Conservation (phyloP, 805 yeast species). For the Kuraishia ogatae region DNA sequence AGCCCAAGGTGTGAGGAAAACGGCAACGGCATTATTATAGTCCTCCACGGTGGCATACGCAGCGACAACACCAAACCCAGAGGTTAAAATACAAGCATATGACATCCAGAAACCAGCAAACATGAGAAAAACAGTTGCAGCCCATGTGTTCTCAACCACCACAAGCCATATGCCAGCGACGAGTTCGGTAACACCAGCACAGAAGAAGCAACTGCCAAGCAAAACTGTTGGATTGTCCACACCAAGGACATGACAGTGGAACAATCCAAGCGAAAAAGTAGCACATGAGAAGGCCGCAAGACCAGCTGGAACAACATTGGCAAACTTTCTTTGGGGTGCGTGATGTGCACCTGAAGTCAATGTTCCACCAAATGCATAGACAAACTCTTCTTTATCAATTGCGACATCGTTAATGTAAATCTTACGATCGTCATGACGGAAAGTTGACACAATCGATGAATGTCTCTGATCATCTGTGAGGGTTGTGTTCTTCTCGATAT, state of each 20-base stretch:
- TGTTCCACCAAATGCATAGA: conserved; percentile 57
- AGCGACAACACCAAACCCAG: conserved; percentile 31
- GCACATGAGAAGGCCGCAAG: conserved; percentile 38
- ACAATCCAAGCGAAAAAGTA: conserved; percentile 39
- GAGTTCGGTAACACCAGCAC: conserved; percentile 41
- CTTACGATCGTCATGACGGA: conserved; percentile 31
- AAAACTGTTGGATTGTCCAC: conserved; percentile 32
- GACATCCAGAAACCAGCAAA: conserved; percentile 51
- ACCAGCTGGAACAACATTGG: conserved; percentile 48
- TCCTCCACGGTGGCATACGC: conserved; percentile 29
- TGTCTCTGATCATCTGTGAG: background rate
- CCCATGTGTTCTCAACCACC: conserved; percentile 45
- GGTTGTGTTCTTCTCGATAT: conserved; percentile 3
- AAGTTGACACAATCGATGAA: conserved; percentile 11
- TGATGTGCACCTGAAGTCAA: conserved; percentile 31
- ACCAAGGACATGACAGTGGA: conserved; percentile 36
- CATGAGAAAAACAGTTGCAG: conserved; percentile 40
- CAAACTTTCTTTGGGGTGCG: conserved; percentile 21
- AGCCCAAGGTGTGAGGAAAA: conserved; percentile 43
- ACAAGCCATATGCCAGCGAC: conserved; percentile 46
- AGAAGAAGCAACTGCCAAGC: conserved; percentile 36
- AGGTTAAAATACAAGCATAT: conserved; percentile 36
- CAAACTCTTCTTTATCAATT: conserved; percentile 45
- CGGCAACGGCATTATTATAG: conserved; percentile 34
- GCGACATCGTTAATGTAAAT: conserved; percentile 31